These are phyloP conservation scores for Serendipita sp. DNA, from an alignment of 768 basidiomycete species.

Conservation along the genomic window DNA sequence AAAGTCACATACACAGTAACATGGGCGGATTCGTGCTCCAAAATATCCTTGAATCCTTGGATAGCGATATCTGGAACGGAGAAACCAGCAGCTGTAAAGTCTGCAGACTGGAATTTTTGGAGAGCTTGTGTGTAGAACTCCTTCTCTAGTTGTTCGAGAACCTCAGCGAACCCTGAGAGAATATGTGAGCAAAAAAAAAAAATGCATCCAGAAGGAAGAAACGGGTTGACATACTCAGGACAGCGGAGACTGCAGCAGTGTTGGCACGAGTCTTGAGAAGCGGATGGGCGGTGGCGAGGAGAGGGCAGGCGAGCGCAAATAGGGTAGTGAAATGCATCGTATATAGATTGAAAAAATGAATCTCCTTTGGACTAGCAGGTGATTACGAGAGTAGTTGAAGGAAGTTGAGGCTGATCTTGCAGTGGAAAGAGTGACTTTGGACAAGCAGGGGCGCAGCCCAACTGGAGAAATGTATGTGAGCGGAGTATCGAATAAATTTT, in stretches of 20 bases:
- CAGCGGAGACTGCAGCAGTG: conserved; percentile 31
- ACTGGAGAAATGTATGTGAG: background rate
- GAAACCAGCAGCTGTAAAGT: conserved; percentile 54
- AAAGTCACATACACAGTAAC: conserved; percentile 14
- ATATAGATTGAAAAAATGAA: conserved; percentile 10
- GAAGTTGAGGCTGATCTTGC: background rate
- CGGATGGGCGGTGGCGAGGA: conserved; percentile 35
- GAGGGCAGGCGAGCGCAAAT: conserved; percentile 26
- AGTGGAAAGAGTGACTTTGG: background rate
- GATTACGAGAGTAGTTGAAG: background rate
- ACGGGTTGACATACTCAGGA: conserved; percentile 17
- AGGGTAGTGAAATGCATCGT: conserved; percentile 36
- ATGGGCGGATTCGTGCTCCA: conserved; percentile 41
- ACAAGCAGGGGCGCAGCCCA: conserved; percentile 3
- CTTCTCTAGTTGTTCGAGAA: conserved; percentile 57
- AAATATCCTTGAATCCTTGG: conserved; percentile 33
- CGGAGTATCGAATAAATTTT: background rate
- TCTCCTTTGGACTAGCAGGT: background rate
- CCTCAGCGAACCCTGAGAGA: conserved; percentile 49
- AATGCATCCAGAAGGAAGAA: background rate
- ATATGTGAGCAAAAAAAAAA: background rate
- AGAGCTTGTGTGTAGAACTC: conserved; percentile 53
- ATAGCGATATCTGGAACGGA: conserved; percentile 33
- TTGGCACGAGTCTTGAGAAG: conserved; percentile 19
- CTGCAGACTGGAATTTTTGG: conserved; percentile 41